phyloP scores from a whole-genome alignment of 805 yeast genomes.

The Kuraishia hungarica region DNA sequence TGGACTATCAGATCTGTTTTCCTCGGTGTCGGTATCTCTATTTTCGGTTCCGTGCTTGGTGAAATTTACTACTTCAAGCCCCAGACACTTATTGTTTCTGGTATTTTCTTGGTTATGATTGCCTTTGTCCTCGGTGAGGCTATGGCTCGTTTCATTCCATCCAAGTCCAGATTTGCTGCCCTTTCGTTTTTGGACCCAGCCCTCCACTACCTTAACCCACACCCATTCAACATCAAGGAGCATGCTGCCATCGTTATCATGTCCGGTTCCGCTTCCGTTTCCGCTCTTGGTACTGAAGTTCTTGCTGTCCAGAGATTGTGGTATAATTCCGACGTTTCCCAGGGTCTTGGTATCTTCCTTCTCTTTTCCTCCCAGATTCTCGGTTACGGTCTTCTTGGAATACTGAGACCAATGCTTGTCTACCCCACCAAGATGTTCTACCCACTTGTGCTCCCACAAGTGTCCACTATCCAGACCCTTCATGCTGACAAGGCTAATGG shows the following conservation, averaged over 20 bases:
- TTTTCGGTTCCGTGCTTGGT: conserved; percentile 25
- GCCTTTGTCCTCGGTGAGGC: conserved; percentile 22
- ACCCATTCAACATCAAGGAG: conserved; percentile 56
- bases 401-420: conserved; percentile 49
- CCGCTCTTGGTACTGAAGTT: conserved; percentile 52
- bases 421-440: conserved; percentile 61
- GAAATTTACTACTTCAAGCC: conserved; percentile 27
- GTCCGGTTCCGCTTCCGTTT: conserved; percentile 35
- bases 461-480: conserved; percentile 41
- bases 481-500: conserved; percentile 46
- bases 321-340: conserved; percentile 37
- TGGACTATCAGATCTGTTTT: conserved; percentile 30
- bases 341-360: conserved; percentile 48
- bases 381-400: conserved; percentile 63
- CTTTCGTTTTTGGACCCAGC: conserved; percentile 9
- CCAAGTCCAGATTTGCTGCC: conserved; percentile 10
- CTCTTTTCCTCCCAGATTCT: conserved; percentile 50
- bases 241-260: conserved; percentile 49
- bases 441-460: conserved; percentile 59
- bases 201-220: conserved; percentile 40
- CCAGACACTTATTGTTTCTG: conserved; percentile 23
- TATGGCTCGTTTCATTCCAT: conserved; percentile 18
- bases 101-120: conserved; percentile 23
- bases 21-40: conserved; percentile 23
- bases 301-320: conserved; percentile 34